phyloP scores from a whole-genome alignment of 2,329 filamentous ascomycete species.

The Curvularia spicifera region DNA sequence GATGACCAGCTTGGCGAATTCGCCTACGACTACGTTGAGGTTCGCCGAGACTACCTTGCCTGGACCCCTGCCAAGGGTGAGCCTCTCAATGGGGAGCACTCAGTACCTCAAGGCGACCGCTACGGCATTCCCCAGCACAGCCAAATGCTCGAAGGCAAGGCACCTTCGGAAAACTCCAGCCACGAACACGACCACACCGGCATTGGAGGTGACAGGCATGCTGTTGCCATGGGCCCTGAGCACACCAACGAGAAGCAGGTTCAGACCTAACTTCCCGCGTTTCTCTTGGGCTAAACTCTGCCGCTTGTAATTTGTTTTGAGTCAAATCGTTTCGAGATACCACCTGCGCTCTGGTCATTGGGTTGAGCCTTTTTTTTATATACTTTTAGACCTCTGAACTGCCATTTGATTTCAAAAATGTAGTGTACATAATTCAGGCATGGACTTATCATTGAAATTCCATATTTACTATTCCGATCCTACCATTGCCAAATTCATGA shows the following conservation, averaged over 20 bases:
- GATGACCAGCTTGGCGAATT: constrained; percentile 91
- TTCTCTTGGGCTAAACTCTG: constrained; percentile 17
- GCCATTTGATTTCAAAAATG: constrained; percentile 11
- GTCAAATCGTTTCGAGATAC: constrained; percentile 43
- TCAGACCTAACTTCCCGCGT: constrained; percentile 17
- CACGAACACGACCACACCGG: constrained; percentile 57
- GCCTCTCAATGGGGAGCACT: constrained; percentile 64
- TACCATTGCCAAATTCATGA: background rate
- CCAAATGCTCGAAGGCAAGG: constrained; percentile 67
- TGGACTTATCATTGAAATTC: constrained; percentile 8
- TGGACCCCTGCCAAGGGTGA: constrained; percentile 80
- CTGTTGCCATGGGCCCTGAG: constrained; percentile 54
- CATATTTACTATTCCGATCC: background rate
- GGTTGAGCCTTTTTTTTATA: constrained; percentile 21
- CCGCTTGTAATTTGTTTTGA: constrained; percentile 18
- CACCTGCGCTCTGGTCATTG: constrained; percentile 35
- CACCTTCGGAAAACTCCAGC: constrained; percentile 54
- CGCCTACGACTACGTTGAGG: constrained; percentile 89
- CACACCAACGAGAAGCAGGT: constrained; percentile 49
- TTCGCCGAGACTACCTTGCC: constrained; percentile 84
- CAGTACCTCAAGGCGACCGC: constrained; percentile 68
- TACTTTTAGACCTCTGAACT: constrained; percentile 13
- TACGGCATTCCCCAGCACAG: constrained; percentile 76
- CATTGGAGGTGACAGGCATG: constrained; percentile 61
- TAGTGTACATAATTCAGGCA: constrained; percentile 26